Evolutionary conservation across 805 yeast genomes (phyloP), one percentile per base, ranked within the genome.

Genomic region (Starmerella khaoyaiensis): DNA sequence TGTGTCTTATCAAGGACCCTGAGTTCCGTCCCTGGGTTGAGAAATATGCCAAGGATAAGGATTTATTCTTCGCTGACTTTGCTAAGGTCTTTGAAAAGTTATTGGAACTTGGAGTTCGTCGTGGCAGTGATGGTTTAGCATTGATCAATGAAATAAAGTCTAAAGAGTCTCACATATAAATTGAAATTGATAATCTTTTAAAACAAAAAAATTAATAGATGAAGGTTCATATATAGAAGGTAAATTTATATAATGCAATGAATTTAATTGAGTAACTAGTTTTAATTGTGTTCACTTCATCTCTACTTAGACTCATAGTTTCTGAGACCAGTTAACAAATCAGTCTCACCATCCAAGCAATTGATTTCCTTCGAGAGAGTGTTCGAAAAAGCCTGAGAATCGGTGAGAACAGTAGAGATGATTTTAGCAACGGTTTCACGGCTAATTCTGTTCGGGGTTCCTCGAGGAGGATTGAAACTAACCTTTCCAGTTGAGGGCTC

Each of bases 21-120:
- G 62, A 58, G 33, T 81, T 75, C 56, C 59, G 61, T 42, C 58
- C 61, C 38, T 73, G 76, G 70, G 86, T 77, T 12, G 68, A 74
- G 48, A 59, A 60, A 39, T 83, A 75, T 58, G 86, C 93, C 19
- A 61, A 63, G 21, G 79, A 81, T 56, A 71, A 74, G 54, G 69
- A 65, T 12, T 49, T 57, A 17, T 83, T 76, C 61, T 74, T 71
- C 54, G 57, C 58, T 30, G 79, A 78, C 51, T 83, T 80, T 58
- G 65, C 77, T 3, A 55, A 57, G 31, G 86, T 74, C 17, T 83
- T 76, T 62, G 71, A 65, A 31, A 80, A 78, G 56, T 57, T 83
- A 47, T 49, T 82, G 30, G 94, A 82, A 59, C 68, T 79, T 35
- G 94, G 94, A 43, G 72, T 79, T 22, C 63, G 65, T 19, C 79